Evolutionary conservation across 768 basidiomycete genomes (phyloP), one percentile per base, ranked within the genome.

Genomic region (Tylopilus vinaceipallidus): DNA sequence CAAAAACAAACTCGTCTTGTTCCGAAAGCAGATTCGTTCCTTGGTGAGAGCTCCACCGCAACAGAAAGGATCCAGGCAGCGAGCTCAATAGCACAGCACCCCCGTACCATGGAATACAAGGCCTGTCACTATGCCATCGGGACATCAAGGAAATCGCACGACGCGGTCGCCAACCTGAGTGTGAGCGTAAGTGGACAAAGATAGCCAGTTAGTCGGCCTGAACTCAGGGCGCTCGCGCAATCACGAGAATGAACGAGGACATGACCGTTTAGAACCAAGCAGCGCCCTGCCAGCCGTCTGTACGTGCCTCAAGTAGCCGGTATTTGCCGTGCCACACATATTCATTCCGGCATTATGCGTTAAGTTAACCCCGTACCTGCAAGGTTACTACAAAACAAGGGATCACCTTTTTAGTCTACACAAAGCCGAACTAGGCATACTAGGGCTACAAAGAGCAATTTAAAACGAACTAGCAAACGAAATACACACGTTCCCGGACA

Each of bases 371-470:
- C 27, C 30, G n/a, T n/a, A 26, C 41, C 26, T 13, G 22, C 47
- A 38, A 32, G 13, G 12, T 17, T 17, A 53, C 61, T 60, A 56
- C 58, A 63, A 30, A 33, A 4, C 16, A 39, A 2, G 3, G 17
- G 24, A 17, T 11, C 4, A 14, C 23, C 27, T 14, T 32, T 6
- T 13, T 40, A 30, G 42, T 46, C 29, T 43, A 54, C 49, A 47
- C 23, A 23, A 49, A 19, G 36, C 10, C 23, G 4, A 47, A 52
- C 13, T 4, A 20, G 24, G 27, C 24, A 9, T 20, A 29, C 58
- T 64, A 64, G 36, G 47, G 56, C 62, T 62, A 62, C 61, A 64
- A 49, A 47, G 27, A 36, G 32, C n/a, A n/a, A n/a, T n/a, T n/a
- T n/a, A n/a, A n/a, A n/a, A n/a, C 4, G 6, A 42, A 47, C 41